Conservation (phyloP, 2,329 filamentous ascomycete genomes). For the Colletotrichum tropicale region DNA sequence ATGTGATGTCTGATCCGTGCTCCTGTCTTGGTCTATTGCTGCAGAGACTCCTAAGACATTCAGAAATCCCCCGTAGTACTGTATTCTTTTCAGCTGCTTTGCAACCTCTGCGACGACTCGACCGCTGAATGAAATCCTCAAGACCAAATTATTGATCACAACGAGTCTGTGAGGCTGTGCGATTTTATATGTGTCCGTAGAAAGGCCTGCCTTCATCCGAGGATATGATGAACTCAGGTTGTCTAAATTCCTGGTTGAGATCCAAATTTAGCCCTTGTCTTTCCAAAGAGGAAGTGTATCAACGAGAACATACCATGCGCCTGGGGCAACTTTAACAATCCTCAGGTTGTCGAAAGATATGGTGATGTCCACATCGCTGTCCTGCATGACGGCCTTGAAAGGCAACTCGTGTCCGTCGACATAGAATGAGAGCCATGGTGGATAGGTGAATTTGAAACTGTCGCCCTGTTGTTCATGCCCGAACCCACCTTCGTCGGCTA, state of each 20-base stretch:
- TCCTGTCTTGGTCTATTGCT: not conserved
- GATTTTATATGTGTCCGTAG: not conserved
- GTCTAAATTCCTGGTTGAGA: not conserved
- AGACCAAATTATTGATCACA: not conserved
- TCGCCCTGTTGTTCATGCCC: not conserved
- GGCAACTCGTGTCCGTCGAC: not conserved
- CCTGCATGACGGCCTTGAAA: not conserved
- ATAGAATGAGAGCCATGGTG: not conserved
- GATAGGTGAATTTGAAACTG: not conserved
- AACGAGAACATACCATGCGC: not conserved
- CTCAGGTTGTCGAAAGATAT: not conserved
- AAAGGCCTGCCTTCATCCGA: not conserved
- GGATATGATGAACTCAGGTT: not conserved
- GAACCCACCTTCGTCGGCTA: not conserved
- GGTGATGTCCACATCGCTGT: not conserved
- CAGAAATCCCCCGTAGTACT: not conserved
- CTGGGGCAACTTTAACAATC: not conserved
- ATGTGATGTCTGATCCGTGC: not conserved
- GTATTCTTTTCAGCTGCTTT: not conserved
- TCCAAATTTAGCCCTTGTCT: not conserved
- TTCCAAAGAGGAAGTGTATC: rapidly evolving
- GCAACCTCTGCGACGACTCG: not conserved
- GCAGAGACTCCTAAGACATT: not conserved
- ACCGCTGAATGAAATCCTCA: not conserved
- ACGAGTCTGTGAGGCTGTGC: not conserved